These are phyloP conservation scores for Magnolia officinalis DNA, from an alignment of 164 flowering plant species.

Conservation along the genomic window DNA sequence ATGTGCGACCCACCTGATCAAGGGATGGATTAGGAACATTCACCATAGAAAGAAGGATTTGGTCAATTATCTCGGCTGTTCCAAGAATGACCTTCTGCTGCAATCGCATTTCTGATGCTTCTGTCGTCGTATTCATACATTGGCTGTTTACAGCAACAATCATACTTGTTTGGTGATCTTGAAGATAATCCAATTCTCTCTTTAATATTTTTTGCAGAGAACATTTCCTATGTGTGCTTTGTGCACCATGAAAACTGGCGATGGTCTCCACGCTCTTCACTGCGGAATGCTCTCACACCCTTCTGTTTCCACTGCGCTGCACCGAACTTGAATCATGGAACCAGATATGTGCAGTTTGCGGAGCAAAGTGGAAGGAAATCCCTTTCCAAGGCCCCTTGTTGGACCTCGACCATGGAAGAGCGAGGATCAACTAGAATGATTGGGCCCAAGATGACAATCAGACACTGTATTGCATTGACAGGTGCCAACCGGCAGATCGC, in stretches of 20 bases:
- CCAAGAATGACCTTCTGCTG: too few species aligned
- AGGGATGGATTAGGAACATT: too few species aligned
- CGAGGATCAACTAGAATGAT: conserved; percentile 37
- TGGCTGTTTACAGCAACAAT: too few species aligned
- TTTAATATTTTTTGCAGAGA: conserved; percentile 4
- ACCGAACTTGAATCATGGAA: conserved; percentile 85
- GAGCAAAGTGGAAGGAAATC: conserved; percentile 91
- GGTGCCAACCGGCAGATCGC: conserved; percentile 35
- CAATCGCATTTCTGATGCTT: too few species aligned
- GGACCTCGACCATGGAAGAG: conserved; percentile 29
- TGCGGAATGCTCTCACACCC: too few species aligned
- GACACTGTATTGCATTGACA: conserved; percentile 40
- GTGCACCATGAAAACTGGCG: conserved; percentile 64
- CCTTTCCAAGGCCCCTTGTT: conserved; percentile 53
- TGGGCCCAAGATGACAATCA: conserved; percentile 51
- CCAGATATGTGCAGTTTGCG: conserved; percentile 81
- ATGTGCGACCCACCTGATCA: too few species aligned
- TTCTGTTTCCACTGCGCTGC: conserved; percentile 90
- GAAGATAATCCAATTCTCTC: too few species aligned
- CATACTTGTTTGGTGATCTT: too few species aligned
- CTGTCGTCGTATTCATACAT: too few species aligned
- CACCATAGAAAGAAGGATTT: too few species aligned
- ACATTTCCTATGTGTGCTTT: conserved; percentile 78
- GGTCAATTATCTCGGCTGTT: too few species aligned
- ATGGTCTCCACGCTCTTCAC: too few species aligned